Evolutionary conservation across 768 basidiomycete species (phyloP).

Genomic region (Dentipellis sp.): DNA sequence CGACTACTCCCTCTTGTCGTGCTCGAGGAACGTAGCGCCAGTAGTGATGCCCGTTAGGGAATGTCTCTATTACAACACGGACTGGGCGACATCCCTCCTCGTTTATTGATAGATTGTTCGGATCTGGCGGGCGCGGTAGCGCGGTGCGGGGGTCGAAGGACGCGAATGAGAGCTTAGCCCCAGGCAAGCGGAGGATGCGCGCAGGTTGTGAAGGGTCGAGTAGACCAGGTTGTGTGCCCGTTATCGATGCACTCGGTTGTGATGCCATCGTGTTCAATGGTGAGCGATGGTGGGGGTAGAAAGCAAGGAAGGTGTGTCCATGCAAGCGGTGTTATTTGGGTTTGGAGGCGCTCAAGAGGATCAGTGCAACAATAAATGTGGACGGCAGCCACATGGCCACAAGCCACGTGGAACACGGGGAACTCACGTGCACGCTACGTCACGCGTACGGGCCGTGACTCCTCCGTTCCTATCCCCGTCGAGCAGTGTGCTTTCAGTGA

Average conservation of each 20-base stretch:
- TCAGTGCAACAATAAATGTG: too few species aligned
- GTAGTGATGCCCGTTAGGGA: slow-evolving; percentile 34
- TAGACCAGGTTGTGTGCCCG: slow-evolving; percentile 48
- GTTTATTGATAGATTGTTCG: slow-evolving; percentile 33
- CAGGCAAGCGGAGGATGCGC: slow-evolving; percentile 51
- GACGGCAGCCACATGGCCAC: too few species aligned
- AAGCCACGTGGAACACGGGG: too few species aligned
- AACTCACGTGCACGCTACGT: too few species aligned
- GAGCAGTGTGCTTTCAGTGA: too few species aligned
- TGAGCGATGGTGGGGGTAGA: not conserved
- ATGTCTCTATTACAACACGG: slow-evolving; percentile 66
- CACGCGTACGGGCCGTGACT: too few species aligned
- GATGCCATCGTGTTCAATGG: not conserved
- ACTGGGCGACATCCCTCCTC: slow-evolving; percentile 42
- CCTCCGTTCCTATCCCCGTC: too few species aligned
- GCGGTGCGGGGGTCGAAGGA: slow-evolving; percentile 62
- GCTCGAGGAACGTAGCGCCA: slow-evolving; percentile 80
- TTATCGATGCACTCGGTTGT: slow-evolving; percentile 10
- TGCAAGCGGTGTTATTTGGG: not conserved
- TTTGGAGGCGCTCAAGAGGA: too few species aligned
- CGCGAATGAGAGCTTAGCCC: slow-evolving; percentile 61
- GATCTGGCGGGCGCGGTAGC: slow-evolving; percentile 1
- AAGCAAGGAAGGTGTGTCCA: not conserved
- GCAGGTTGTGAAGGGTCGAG: slow-evolving; percentile 53
- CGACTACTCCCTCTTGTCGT: slow-evolving; percentile 37